phyloP scores from a whole-genome alignment of 2,329 filamentous ascomycete species.

The Fusarium newnesense region DNA sequence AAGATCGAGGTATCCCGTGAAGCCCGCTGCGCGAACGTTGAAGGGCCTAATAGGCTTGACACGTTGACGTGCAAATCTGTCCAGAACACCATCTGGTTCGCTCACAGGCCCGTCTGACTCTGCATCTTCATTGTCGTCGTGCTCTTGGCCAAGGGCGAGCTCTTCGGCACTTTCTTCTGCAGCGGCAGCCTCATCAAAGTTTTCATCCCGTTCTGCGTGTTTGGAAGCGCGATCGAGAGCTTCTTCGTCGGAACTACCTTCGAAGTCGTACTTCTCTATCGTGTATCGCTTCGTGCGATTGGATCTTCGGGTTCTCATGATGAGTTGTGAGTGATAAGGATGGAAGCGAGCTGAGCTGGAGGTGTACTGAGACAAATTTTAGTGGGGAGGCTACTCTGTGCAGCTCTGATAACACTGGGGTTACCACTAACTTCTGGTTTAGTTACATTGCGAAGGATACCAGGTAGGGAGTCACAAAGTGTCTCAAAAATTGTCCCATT shows the following conservation, averaged over 20 bases:
- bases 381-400: conserved; percentile 20
- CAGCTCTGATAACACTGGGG: not conserved
- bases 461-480: not conserved
- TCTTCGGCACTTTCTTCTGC: conserved; percentile 48
- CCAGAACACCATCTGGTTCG: conserved; percentile 46
- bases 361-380: conserved; percentile 14
- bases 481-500: fast-evolving
- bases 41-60: conserved; percentile 38
- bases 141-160: conserved; percentile 32
- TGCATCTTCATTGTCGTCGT: conserved; percentile 46
- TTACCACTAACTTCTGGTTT: not conserved
- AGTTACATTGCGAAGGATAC: too few relatives aligned
- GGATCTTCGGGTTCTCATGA: conserved; percentile 52
- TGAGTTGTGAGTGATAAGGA: conserved; percentile 7
- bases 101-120: conserved; percentile 40
- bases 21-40: conserved; percentile 36
- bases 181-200: conserved; percentile 46
- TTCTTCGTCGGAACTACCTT: conserved; percentile 48
- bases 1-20: conserved; percentile 46
- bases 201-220: conserved; percentile 45
- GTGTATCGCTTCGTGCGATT: conserved; percentile 51
- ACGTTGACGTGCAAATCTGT: conserved; percentile 43
- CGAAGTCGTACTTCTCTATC: conserved; percentile 50
- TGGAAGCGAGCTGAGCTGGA: conserved; percentile 13
- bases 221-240: conserved; percentile 31